Percentiles rank a stretch among this genome's conserved stretches.
Evolutionary conservation across 257 asterid genomes (phyloP).

Genomic region (Salvia splendens): DNA sequence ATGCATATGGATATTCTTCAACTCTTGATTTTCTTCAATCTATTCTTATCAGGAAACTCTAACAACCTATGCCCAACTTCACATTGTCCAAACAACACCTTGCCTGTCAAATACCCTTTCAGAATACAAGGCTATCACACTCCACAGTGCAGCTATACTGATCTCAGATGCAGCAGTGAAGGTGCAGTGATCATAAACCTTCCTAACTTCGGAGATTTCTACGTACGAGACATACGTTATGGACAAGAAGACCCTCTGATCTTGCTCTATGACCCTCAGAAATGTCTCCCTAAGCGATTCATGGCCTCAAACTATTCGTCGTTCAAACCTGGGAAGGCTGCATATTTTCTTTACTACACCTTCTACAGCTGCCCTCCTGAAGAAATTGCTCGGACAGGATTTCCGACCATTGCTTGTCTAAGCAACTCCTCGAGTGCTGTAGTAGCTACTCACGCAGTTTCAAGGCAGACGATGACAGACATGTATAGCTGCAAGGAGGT

Average conservation of each 20-base stretch:
- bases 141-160: conserved; percentile 30
- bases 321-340: neutral
- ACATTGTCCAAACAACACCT: conserved; percentile 28
- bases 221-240: conserved; percentile 27
- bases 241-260: neutral
- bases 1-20: conserved; percentile 8
- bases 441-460: conserved; percentile 30
- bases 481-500: conserved; percentile 27
- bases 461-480: conserved; percentile 19
- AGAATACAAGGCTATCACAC: conserved; percentile 32
- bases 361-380: conserved; percentile 35
- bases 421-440: conserved; percentile 34
- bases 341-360: conserved; percentile 20
- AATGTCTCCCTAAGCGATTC: conserved; percentile 36
- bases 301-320: conserved; percentile 24
- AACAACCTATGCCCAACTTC: conserved; percentile 34
- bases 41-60: conserved; percentile 26
- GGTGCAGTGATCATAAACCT: conserved; percentile 28
- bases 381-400: neutral
- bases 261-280: conserved; percentile 35
- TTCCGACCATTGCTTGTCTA: conserved; percentile 28
- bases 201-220: conserved; percentile 32
- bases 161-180: conserved; percentile 34
- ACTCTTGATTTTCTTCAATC: neutral
- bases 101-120: conserved; percentile 35